These are phyloP conservation scores for Fusarium kyushuense DNA, from an alignment of 2,329 filamentous ascomycete genomes.

Conservation along the genomic window DNA sequence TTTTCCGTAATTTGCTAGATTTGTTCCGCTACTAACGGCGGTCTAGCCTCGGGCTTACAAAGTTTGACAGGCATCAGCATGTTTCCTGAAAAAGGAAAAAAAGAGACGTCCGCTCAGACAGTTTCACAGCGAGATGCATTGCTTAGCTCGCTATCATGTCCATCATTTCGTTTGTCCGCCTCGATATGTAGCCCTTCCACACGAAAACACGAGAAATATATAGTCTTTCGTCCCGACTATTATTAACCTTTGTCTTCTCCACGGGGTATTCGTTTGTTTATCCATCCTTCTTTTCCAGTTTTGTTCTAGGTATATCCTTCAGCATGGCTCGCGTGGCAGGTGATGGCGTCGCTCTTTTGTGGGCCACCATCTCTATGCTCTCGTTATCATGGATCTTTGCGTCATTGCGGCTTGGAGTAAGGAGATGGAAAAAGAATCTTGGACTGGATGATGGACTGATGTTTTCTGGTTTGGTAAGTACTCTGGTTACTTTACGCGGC, in stretches of 20 bases:
- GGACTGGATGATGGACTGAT: constrained; percentile 44
- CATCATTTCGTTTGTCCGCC: constrained; percentile 8
- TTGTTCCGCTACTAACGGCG: not conserved
- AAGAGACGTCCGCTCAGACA: not conserved
- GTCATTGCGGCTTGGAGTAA: constrained; percentile 14
- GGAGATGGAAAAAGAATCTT: constrained; percentile 33
- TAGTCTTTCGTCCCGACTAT: not conserved
- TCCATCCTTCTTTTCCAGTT: not conserved
- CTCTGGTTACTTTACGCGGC: fast-evolving
- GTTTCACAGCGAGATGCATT: not conserved
- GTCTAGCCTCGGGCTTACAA: not conserved
- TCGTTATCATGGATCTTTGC: constrained; percentile 29
- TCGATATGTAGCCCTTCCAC: not conserved
- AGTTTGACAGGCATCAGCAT: not conserved
- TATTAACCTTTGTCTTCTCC: not conserved
- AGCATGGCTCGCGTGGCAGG: constrained; percentile 26
- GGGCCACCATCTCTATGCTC: constrained; percentile 34
- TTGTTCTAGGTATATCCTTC: not conserved
- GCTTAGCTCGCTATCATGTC: not conserved
- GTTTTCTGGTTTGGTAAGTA: constrained; percentile 33
- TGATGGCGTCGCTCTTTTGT: constrained; percentile 35
- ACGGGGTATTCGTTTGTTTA: not conserved
- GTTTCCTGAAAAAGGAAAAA: not conserved
- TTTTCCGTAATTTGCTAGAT: not conserved
- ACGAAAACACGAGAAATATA: not conserved